phyloP scores from a whole-genome alignment of 129 eudicot species.

The Apium graveolens region DNA sequence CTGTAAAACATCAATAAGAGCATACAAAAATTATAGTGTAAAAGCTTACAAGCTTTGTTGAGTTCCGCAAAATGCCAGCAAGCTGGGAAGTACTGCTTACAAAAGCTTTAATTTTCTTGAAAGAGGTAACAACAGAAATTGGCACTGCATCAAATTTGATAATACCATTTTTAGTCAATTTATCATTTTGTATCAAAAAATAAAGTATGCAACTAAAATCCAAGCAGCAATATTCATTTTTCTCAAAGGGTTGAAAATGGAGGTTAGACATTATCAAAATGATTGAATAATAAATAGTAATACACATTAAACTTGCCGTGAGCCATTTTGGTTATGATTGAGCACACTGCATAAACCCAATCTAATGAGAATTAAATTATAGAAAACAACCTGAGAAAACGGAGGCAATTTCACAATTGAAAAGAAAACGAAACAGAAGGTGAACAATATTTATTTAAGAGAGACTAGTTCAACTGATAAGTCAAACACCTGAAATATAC shows the following conservation, averaged over 20 bases:
- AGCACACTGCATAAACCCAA: background rate
- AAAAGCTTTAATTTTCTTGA: constrained; percentile 88
- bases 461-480: background rate
- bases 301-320: background rate
- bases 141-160: constrained; percentile 49
- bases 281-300: background rate
- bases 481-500: background rate
- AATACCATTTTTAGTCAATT: background rate
- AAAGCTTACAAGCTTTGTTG: constrained; percentile 67
- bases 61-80: constrained; percentile 64
- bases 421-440: background rate
- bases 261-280: background rate
- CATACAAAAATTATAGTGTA: background rate
- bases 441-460: too few species aligned
- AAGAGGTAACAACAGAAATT: constrained; percentile 75
- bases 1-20: background rate
- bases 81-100: constrained; percentile 55
- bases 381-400: background rate
- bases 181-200: background rate
- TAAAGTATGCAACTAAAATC: background rate
- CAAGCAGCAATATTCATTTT: background rate
- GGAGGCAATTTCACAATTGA: background rate
- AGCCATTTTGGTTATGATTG: background rate
- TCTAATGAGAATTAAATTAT: background rate
- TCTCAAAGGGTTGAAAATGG: background rate